These are phyloP conservation scores for Lumnitzera racemosa DNA, from an alignment of 345 rosid species.

Conservation along the genomic window DNA sequence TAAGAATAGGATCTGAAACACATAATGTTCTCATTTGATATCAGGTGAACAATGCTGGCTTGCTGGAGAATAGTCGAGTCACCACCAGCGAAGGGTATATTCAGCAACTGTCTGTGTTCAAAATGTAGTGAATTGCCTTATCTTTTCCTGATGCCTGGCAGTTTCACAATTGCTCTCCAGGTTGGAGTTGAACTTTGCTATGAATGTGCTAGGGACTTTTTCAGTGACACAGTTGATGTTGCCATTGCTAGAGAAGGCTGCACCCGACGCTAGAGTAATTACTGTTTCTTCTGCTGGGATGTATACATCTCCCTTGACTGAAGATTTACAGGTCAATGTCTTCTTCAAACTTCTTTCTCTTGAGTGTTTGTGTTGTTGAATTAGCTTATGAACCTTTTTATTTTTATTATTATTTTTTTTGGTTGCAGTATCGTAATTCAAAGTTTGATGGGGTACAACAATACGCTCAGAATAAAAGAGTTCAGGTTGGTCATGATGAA, in stretches of 20 bases:
- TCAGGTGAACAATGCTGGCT: conserved; percentile 86
- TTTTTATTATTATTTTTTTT: background rate
- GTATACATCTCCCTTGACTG: conserved; percentile 67
- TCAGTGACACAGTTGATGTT: conserved; percentile 59
- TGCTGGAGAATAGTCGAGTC: conserved; percentile 50
- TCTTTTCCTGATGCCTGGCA: background rate
- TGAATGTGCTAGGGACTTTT: conserved; percentile 83
- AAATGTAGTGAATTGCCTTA: background rate
- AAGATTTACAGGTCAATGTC: conserved; percentile 62
- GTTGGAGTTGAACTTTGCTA: conserved; percentile 66
- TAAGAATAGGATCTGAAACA: background rate
- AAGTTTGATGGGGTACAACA: conserved; percentile 54
- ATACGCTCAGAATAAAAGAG: conserved; percentile 79
- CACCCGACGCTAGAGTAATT: conserved; percentile 78
- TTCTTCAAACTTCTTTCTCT: background rate
- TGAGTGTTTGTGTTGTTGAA: background rate
- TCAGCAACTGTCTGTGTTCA: conserved; percentile 8
- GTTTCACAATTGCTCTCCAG: conserved; percentile 23
- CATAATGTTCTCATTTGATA: background rate
- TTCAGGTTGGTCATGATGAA: conserved; percentile 46
- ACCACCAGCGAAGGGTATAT: conserved; percentile 72
- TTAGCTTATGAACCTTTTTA: background rate
- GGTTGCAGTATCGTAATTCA: conserved; percentile 46
- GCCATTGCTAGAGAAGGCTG: conserved; percentile 74
- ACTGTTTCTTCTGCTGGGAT: conserved; percentile 89